These are phyloP conservation scores for Aureoboletus auriporus DNA, from an alignment of 768 basidiomycete genomes.

Conservation along the genomic window DNA sequence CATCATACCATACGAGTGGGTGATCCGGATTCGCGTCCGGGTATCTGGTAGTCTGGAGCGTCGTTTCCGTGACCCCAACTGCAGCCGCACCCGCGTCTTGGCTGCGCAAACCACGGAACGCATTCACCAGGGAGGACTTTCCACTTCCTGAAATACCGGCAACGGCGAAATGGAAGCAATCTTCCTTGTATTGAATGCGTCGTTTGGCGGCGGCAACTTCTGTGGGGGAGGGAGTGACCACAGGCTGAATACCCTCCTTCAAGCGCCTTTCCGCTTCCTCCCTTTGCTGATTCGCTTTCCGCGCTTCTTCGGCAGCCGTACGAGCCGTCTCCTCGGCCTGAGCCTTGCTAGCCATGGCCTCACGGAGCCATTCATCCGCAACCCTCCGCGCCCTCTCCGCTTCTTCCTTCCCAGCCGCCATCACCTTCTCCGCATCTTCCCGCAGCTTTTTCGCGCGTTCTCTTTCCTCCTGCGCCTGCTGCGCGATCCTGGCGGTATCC, in stretches of 20 bases:
- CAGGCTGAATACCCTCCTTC: conserved; percentile 25
- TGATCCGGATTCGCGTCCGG: conserved; percentile 15
- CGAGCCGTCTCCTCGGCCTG: conserved; percentile 7
- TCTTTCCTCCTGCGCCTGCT: conserved; percentile 4
- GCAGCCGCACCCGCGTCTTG: conserved; percentile 21
- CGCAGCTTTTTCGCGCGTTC: not conserved
- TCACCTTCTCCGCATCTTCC: conserved; percentile 4
- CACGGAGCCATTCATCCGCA: conserved; percentile 9
- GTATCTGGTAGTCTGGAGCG: conserved; percentile 22
- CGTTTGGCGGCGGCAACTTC: conserved; percentile 18
- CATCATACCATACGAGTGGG: conserved; percentile 32
- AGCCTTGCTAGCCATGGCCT: conserved; percentile 4
- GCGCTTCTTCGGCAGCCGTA: conserved; percentile 13
- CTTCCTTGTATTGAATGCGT: conserved; percentile 20
- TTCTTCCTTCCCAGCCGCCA: conserved; percentile 9
- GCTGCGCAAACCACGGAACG: conserved; percentile 29
- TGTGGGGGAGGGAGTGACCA: conserved; percentile 17
- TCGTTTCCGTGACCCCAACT: conserved; percentile 30
- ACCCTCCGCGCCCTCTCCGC: conserved; percentile 2
- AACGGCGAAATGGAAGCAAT: conserved; percentile 30
- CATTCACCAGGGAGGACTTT: conserved; percentile 35
- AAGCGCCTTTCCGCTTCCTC: conserved; percentile 15
- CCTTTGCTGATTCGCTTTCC: conserved; percentile 3
- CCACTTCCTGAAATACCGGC: conserved; percentile 33
- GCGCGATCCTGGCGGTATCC: conserved; percentile 3